Percentiles rank a stretch among this genome's conserved stretches.
phyloP scores from a whole-genome alignment of 2,329 filamentous ascomycete species.

The Exophiala sideris region DNA sequence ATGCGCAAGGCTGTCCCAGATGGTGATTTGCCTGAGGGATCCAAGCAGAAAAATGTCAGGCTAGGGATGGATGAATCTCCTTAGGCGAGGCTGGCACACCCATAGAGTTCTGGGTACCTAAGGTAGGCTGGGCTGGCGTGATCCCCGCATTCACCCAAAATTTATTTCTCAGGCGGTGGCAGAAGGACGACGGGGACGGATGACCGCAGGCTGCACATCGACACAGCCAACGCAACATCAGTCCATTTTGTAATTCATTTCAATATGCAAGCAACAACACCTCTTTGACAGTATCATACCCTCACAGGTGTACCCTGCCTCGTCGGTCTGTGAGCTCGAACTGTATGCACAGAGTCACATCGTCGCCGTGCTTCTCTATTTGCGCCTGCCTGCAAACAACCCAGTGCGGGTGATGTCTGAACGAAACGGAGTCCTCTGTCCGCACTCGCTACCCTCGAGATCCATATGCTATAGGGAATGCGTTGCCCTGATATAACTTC shows the following conservation, averaged over 20 bases:
- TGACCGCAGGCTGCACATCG: neutral
- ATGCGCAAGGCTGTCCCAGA: neutral
- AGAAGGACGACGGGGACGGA: neutral
- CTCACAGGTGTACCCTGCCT: too few species aligned
- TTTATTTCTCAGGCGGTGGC: neutral
- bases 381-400: neutral
- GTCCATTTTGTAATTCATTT: neutral
- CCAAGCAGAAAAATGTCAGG: neutral
- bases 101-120: neutral
- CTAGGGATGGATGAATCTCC: neutral
- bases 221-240: neutral
- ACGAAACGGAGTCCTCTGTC: neutral
- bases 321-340: too few species aligned
- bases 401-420: conserved; percentile 2
- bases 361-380: neutral
- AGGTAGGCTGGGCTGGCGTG: neutral
- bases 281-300: neutral
- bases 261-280: neutral
- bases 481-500: conserved; percentile 6
- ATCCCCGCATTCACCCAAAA: conserved; percentile 1
- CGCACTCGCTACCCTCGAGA: neutral
- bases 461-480: conserved; percentile 4
- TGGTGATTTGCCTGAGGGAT: neutral
- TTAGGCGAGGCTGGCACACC: neutral
- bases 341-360: too few species aligned